Evolutionary conservation across 805 yeast species (phyloP).

Genomic region (Peterozyma xylosa): DNA sequence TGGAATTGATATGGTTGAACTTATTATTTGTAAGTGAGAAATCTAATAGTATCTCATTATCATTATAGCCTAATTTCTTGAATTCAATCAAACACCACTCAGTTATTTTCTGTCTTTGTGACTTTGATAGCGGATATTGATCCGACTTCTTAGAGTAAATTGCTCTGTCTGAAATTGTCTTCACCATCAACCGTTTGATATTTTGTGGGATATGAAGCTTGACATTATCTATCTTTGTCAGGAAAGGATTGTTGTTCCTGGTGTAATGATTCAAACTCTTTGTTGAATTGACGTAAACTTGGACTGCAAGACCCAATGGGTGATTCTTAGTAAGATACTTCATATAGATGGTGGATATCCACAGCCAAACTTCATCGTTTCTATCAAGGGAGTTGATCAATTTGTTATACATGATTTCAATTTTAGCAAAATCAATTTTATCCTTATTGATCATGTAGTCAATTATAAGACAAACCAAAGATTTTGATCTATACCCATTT

Average conservation of each 20-base stretch:
- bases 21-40: not conserved
- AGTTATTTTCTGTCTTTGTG: not conserved
- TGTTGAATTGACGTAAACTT: conserved; percentile 14
- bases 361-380: conserved; percentile 19
- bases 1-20: too few relatives aligned
- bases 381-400: conserved; percentile 7
- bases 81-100: conserved; percentile 6
- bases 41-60: conserved; percentile 6
- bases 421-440: conserved; percentile 16
- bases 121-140: not conserved
- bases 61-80: conserved; percentile 5
- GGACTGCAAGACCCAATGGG: conserved; percentile 15
- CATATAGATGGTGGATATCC: conserved; percentile 19
- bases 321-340: conserved; percentile 20
- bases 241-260: conserved; percentile 19
- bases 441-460: conserved; percentile 18
- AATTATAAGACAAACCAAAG: conserved; percentile 19
- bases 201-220: conserved; percentile 10
- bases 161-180: conserved; percentile 5
- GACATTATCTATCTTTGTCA: conserved; percentile 16
- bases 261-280: not conserved
- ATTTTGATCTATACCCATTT: conserved; percentile 14
- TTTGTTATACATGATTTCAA: conserved; percentile 15
- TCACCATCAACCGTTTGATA: conserved; percentile 3
- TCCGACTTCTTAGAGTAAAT: not conserved